phyloP scores from a whole-genome alignment of 148 eudicot genomes.

The Rhododendron molle region DNA sequence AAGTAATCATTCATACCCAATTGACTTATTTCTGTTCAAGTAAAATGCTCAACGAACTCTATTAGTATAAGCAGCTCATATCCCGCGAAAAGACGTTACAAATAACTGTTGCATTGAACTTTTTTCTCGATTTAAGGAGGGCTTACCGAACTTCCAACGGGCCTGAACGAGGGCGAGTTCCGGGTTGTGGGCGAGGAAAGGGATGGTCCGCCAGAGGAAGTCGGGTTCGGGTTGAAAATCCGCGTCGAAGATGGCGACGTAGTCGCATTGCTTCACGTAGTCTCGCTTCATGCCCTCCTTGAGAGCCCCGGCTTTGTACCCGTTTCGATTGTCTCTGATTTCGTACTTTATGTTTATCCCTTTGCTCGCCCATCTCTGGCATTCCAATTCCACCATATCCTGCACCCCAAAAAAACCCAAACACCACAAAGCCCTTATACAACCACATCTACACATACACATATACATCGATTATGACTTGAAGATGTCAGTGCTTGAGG shows the following conservation, averaged over 20 bases:
- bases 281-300: slow-evolving; percentile 26
- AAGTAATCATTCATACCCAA: no score
- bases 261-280: slow-evolving; percentile 24
- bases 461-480: no score
- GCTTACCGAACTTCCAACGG: slow-evolving; percentile 61
- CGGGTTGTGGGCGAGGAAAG: slow-evolving; percentile 55
- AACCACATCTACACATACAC: no score
- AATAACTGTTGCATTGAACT: neutral
- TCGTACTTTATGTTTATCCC: slow-evolving; percentile 25
- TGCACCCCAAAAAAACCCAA: neutral
- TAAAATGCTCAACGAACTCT: no score
- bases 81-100: no score
- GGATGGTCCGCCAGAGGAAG: slow-evolving; percentile 54
- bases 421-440: no score
- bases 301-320: slow-evolving; percentile 29
- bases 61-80: no score
- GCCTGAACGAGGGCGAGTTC: slow-evolving; percentile 57
- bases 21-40: no score
- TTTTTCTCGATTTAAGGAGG: neutral
- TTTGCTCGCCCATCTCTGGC: slow-evolving; percentile 26
- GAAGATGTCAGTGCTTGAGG: no score
- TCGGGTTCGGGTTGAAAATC: slow-evolving; percentile 84
- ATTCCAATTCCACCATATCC: slow-evolving; percentile 26
- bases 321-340: slow-evolving; percentile 20
- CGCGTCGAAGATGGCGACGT: slow-evolving; percentile 71